Conservation (phyloP, 495 filamentous ascomycete species). For the Podospora sp. region DNA sequence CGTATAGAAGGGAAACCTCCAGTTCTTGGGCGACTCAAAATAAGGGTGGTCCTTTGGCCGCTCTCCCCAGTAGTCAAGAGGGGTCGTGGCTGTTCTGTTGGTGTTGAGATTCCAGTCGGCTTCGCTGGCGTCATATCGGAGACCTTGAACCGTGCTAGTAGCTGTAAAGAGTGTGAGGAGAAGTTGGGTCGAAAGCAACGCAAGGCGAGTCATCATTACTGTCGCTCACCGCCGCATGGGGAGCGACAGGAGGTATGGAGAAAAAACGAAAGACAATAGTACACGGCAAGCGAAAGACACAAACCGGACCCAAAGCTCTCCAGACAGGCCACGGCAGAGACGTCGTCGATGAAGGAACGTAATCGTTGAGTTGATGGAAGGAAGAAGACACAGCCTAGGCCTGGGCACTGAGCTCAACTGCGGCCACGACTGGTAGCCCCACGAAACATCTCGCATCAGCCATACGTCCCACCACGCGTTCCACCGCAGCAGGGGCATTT, state of each 20-base stretch:
- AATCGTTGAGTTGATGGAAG: constrained; percentile 24
- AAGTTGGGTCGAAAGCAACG: constrained; percentile 34
- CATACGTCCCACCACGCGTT: neutral
- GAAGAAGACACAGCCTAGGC: constrained; percentile 26
- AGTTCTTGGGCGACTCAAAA: constrained; percentile 62
- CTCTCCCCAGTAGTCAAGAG: constrained; percentile 63
- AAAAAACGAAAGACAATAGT: constrained; percentile 34
- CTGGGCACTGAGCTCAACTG: constrained; percentile 15
- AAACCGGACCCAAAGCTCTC: constrained; percentile 26
- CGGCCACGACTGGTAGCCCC: constrained; percentile 27
- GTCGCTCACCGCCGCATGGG: constrained; percentile 39
- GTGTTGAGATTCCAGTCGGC: constrained; percentile 64
- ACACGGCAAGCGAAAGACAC: constrained; percentile 20
- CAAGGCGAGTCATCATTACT: constrained; percentile 36
- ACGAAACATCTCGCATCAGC: constrained; percentile 19
- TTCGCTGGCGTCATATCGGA: constrained; percentile 59
- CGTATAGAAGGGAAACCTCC: constrained; percentile 74
- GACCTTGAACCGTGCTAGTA: constrained; percentile 39
- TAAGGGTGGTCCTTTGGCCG: constrained; percentile 59
- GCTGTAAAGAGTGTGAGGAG: constrained; percentile 32
- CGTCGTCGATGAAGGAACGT: constrained; percentile 30
- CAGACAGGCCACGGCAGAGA: constrained; percentile 29
- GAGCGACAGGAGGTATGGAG: constrained; percentile 32
- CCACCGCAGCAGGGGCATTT: constrained; percentile 29
- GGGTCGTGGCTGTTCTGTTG: constrained; percentile 59